phyloP scores from a whole-genome alignment of 2,329 filamentous ascomycete genomes.

The Tolypocladium tundrense region DNA sequence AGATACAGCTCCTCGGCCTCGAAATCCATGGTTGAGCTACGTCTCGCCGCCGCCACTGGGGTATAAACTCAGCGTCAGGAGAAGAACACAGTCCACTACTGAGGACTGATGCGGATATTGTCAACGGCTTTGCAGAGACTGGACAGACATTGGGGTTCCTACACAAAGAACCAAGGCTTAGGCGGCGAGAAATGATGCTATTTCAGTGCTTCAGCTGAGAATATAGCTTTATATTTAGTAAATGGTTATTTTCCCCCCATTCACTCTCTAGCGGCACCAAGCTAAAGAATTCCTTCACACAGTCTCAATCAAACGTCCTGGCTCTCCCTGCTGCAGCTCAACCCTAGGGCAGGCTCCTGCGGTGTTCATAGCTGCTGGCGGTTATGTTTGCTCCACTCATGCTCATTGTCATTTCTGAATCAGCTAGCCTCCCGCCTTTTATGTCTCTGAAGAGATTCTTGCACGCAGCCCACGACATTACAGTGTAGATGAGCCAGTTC shows the following conservation, averaged over 20 bases:
- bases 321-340: neutral
- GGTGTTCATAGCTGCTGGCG: neutral
- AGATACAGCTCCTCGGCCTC: neutral
- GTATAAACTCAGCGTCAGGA: neutral
- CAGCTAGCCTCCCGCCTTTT: neutral
- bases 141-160: no score
- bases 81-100: neutral
- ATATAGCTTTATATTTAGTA: no score
- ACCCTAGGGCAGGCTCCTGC: neutral
- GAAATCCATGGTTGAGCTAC: neutral
- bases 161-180: no score
- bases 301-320: neutral
- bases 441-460: slow-evolving; percentile 15
- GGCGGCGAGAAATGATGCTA: no score
- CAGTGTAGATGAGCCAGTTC: slow-evolving; percentile 63
- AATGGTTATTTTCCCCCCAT: no score
- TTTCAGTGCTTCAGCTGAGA: no score
- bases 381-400: neutral
- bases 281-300: neutral
- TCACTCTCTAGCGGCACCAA: no score
- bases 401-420: neutral
- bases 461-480: slow-evolving; percentile 51
- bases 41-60: neutral
- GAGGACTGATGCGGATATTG: no score
- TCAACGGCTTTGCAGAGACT: no score